Evolutionary conservation across 192 early-diverging fungal genomes (phyloP).

Genomic region (Backusella psychrophila): DNA sequence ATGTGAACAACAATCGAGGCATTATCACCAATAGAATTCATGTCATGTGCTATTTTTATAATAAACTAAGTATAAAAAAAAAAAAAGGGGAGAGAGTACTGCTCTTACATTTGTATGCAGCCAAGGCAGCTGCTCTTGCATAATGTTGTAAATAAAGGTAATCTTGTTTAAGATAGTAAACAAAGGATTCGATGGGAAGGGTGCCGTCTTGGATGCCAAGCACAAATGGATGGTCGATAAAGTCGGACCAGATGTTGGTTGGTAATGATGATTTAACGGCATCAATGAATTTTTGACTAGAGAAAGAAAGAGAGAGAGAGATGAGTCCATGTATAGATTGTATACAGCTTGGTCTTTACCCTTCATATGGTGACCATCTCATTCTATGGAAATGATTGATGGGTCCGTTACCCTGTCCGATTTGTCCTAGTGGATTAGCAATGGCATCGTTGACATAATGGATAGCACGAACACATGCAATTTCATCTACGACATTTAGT

Average conservation of each 20-base stretch:
- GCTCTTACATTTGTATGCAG: constrained; percentile 65
- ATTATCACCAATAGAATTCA: constrained; percentile 55
- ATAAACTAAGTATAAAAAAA: background rate
- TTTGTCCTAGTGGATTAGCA: constrained; percentile 41
- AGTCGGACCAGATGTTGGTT: constrained; percentile 54
- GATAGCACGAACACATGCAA: constrained; percentile 55
- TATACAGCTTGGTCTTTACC: constrained; percentile 23
- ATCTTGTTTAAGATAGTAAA: constrained; percentile 83
- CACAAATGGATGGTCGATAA: constrained; percentile 76
- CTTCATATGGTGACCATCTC: constrained; percentile 39
- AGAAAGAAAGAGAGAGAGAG: background rate
- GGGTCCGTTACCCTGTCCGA: constrained; percentile 73
- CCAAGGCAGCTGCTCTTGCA: constrained; percentile 73
- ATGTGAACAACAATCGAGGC: constrained; percentile 66
- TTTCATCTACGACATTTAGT: constrained; percentile 33
- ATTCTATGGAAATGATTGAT: constrained; percentile 71
- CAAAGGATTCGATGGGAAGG: constrained; percentile 64
- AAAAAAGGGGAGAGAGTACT: background rate
- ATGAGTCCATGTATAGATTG: too few relatives aligned
- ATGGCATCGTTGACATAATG: constrained; percentile 69
- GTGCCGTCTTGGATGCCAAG: constrained; percentile 71
- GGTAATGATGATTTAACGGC: constrained; percentile 29
- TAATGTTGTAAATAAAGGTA: constrained; percentile 79
- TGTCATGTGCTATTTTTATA: constrained; percentile 33
- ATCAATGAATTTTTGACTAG: constrained; percentile 19